A percentile compares a stretch with the other conserved stretches of the same genome.
Conservation (phyloP, 2,329 filamentous ascomycete species). For the Fusarium liriodendri region DNA sequence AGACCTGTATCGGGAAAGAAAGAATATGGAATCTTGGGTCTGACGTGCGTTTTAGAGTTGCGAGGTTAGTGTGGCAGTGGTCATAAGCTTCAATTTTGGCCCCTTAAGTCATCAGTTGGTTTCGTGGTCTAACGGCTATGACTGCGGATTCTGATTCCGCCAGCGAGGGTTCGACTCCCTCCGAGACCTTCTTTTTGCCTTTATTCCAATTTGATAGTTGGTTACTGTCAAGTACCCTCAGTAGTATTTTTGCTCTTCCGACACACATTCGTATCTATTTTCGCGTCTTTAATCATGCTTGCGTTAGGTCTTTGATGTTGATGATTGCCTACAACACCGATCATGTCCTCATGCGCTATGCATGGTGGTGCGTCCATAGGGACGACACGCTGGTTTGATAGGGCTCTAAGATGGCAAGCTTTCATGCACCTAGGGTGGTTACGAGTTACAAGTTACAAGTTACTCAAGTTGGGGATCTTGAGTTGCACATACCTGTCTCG, state of each 20-base stretch:
- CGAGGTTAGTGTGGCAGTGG: background rate
- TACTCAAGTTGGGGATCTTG: background rate
- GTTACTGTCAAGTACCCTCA: background rate
- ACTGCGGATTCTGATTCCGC: constrained; percentile 24
- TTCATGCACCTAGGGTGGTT: too few relatives aligned
- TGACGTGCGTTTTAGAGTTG: background rate
- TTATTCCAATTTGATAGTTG: background rate
- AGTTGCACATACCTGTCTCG: background rate
- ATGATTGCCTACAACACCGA: background rate
- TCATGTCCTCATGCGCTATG: too few relatives aligned
- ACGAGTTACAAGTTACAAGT: too few relatives aligned
- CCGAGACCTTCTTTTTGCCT: constrained; percentile 1
- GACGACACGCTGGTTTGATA: background rate
- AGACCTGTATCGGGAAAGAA: background rate
- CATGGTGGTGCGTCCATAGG: background rate
- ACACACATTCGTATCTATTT: background rate
- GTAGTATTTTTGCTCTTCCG: background rate
- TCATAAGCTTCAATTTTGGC: background rate
- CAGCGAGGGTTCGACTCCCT: constrained; percentile 20
- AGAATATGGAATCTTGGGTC: background rate
- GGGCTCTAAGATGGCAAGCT: background rate
- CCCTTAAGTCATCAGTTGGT: background rate
- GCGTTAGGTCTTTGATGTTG: background rate
- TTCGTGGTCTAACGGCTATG: constrained; percentile 18
- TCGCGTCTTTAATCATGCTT: background rate